These are phyloP conservation scores for Toxoplasma gondii DNA, from an alignment of 169 alveolate genomes.

Conservation along the genomic window DNA sequence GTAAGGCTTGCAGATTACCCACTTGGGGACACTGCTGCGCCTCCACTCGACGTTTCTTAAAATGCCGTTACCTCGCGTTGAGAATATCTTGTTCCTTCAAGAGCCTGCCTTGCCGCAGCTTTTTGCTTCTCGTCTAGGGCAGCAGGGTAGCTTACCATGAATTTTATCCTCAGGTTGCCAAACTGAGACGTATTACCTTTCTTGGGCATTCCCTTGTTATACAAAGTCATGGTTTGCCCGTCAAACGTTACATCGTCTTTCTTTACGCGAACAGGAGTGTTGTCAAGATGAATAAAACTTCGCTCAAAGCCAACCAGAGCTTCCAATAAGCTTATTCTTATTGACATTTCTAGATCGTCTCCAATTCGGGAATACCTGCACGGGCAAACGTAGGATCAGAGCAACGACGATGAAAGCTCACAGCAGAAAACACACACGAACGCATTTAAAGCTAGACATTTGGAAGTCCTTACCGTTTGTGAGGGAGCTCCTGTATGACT, in stretches of 20 bases:
- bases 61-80: background rate
- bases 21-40: background rate
- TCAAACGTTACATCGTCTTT: slow-evolving; percentile 65
- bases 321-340: slow-evolving; percentile 71
- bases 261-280: slow-evolving; percentile 60
- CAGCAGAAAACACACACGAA: background rate
- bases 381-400: background rate
- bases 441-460: background rate
- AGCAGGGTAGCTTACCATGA: slow-evolving; percentile 70
- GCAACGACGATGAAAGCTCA: background rate
- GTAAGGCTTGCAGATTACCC: background rate
- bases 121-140: slow-evolving; percentile 72
- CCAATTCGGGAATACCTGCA: slow-evolving; percentile 69
- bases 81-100: background rate
- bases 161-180: slow-evolving; percentile 70
- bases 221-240: slow-evolving; percentile 69
- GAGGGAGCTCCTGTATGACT: slow-evolving; percentile 71
- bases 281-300: slow-evolving; percentile 68
- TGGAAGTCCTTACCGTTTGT: slow-evolving; percentile 29
- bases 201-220: slow-evolving; percentile 76
- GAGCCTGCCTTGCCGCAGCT: slow-evolving; percentile 73
- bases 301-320: slow-evolving; percentile 74
- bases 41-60: background rate
- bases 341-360: slow-evolving; percentile 68
- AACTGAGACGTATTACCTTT: slow-evolving; percentile 54